Conservation (phyloP, 2,329 filamentous ascomycete species). For the Zymoseptoria brevis region DNA sequence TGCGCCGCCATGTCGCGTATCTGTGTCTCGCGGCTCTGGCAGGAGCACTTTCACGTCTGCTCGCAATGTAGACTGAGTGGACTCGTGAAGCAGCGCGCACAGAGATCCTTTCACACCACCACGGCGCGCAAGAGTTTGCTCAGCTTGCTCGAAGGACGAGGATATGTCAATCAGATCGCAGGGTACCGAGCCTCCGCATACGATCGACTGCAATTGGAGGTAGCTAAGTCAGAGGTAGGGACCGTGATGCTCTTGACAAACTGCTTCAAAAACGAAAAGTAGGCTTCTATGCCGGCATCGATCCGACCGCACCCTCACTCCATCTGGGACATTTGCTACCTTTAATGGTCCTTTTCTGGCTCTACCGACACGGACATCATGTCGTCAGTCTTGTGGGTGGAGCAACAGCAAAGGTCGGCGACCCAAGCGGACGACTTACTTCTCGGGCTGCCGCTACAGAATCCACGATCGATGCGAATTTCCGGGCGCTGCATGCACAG, state of each 20-base stretch:
- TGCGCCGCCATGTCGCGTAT: not conserved
- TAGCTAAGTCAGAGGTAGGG: slow-evolving; percentile 20
- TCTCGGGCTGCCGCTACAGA: slow-evolving; percentile 49
- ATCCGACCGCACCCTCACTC: slow-evolving; percentile 70
- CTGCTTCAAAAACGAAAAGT: slow-evolving; percentile 59
- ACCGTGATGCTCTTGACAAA: slow-evolving; percentile 50
- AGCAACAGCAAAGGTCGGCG: slow-evolving; percentile 69
- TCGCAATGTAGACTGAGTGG: not conserved
- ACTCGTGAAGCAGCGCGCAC: not conserved
- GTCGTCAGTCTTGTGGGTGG: slow-evolving; percentile 54
- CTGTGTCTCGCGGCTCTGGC: not conserved
- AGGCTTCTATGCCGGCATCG: slow-evolving; percentile 71
- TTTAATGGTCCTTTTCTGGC: slow-evolving; percentile 77
- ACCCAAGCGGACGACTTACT: slow-evolving; percentile 63
- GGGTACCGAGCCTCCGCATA: slow-evolving; percentile 46
- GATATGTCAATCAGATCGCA: slow-evolving; percentile 65
- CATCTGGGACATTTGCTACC: slow-evolving; percentile 75
- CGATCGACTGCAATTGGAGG: not conserved
- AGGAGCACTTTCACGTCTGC: not conserved
- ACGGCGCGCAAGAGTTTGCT: slow-evolving; percentile 32
- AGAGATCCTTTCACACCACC: not conserved
- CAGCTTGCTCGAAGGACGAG: slow-evolving; percentile 61
- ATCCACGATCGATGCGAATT: slow-evolving; percentile 53
- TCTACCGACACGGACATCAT: slow-evolving; percentile 67
- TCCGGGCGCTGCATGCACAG: slow-evolving; percentile 61